A percentile compares a stretch with the other conserved stretches of the same genome.
Evolutionary conservation across 768 basidiomycete genomes (phyloP).

Genomic region (Nevesoporus exiguus): DNA sequence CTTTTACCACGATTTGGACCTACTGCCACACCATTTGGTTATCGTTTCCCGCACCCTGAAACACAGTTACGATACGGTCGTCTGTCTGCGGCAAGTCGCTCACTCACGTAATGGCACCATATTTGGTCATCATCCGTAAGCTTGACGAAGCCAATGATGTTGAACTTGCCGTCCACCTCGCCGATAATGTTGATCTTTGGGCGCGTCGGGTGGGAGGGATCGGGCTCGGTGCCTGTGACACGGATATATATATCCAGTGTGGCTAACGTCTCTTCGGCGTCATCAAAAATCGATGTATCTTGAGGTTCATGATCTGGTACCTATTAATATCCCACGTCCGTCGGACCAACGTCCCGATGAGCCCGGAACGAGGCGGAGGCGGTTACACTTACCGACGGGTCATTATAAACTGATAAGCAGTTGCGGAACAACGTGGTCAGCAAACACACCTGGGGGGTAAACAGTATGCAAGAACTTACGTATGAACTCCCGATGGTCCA

Average conservation of each 20-base stretch:
- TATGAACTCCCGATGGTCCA: conserved; percentile 63
- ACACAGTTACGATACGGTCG: conserved; percentile 3
- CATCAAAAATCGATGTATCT: conserved; percentile 49
- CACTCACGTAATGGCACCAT: conserved; percentile 61
- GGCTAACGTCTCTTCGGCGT: conserved; percentile 49
- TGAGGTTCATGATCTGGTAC: conserved; percentile 32
- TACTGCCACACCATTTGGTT: conserved; percentile 57
- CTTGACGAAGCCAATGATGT: conserved; percentile 51
- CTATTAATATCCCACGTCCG: conserved; percentile 14
- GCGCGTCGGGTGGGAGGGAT: conserved; percentile 46
- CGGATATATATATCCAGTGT: conserved; percentile 45
- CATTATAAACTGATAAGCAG: conserved; percentile 51
- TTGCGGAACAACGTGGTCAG: conserved; percentile 1
- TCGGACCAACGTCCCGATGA: not conserved
- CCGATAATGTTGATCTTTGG: conserved; percentile 56
- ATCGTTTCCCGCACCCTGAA: conserved; percentile 49
- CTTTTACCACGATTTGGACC: conserved; percentile 8
- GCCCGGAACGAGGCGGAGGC: not conserved
- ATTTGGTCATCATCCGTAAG: conserved; percentile 57
- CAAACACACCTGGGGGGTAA: not conserved
- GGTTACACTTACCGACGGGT: conserved; percentile 26
- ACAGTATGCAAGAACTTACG: conserved; percentile 39
- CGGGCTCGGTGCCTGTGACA: conserved; percentile 39
- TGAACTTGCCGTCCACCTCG: conserved; percentile 45
- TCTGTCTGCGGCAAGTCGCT: not conserved